A percentile compares a stretch with the other conserved stretches of the same genome.
phyloP scores from a whole-genome alignment of 2,329 filamentous ascomycete species.

The Trichoderma breve region DNA sequence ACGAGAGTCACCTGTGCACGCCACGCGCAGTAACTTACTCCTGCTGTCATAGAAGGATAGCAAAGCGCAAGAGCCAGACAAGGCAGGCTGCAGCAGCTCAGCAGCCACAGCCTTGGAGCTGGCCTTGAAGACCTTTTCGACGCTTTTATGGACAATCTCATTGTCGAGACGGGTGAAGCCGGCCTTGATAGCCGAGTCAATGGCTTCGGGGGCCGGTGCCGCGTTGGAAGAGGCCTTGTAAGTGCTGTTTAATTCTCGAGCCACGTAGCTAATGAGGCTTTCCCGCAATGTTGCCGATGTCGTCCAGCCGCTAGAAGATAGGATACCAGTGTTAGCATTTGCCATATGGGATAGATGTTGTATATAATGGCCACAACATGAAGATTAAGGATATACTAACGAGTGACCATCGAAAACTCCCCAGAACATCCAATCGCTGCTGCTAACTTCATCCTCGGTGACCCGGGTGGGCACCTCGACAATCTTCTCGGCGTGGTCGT shows the following conservation, averaged over 20 bases:
- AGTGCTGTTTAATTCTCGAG: conserved; percentile 85
- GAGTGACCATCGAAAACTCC: conserved; percentile 97
- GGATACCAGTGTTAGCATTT: conserved; percentile 23
- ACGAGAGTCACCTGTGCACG: conserved; percentile 93
- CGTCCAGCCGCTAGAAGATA: conserved; percentile 73
- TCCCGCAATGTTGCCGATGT: conserved; percentile 95
- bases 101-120: conserved; percentile 89
- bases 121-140: conserved; percentile 84
- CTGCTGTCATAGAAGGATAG: conserved; percentile 93
- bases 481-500: conserved; percentile 97
- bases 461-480: conserved; percentile 74
- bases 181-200: conserved; percentile 88
- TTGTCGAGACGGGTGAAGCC: conserved; percentile 87
- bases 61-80: conserved; percentile 95
- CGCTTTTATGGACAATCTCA: conserved; percentile 91
- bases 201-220: conserved; percentile 72
- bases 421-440: conserved; percentile 99
- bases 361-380: neutral
- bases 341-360: neutral
- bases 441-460: conserved; percentile 42
- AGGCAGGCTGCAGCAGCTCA: conserved; percentile 84
- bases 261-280: conserved; percentile 87
- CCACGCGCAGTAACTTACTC: conserved; percentile 84
- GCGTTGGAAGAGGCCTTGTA: conserved; percentile 69
- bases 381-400: conserved; percentile 47